Conservation (phyloP, 1,284 basidiomycete species). For the Exobasidium rhododendri region DNA sequence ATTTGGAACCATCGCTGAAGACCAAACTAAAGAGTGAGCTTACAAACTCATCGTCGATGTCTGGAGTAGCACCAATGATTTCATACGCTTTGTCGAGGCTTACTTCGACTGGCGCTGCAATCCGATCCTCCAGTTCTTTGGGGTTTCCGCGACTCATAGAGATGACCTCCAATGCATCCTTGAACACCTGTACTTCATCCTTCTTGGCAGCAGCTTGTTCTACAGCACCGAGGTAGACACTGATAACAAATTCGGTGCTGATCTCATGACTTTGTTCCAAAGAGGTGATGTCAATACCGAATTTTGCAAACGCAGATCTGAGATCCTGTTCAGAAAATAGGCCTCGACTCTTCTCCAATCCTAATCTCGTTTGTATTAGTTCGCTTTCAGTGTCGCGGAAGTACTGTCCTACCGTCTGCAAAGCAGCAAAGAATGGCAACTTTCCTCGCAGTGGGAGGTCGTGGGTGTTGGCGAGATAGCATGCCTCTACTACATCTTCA, state of each 20-base stretch:
- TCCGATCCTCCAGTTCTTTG: conserved; percentile 17
- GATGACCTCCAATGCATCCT: conserved; percentile 28
- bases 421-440: background rate
- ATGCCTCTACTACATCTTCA: background rate
- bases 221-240: background rate
- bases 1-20: conserved; percentile 63
- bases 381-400: background rate
- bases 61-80: conserved; percentile 68
- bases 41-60: conserved; percentile 72
- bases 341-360: background rate
- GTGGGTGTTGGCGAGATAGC: background rate
- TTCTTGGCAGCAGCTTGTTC: background rate
- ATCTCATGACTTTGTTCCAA: background rate
- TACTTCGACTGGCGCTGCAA: conserved; percentile 53
- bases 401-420: background rate
- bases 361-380: background rate
- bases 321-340: background rate
- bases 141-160: conserved; percentile 19
- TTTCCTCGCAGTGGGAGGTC: background rate
- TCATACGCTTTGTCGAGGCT: conserved; percentile 70
- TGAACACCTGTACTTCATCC: conserved; percentile 14
- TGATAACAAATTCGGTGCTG: background rate
- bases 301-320: background rate
- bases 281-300: background rate
- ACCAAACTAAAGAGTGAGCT: conserved; percentile 70